Percentiles rank a stretch among this genome's conserved stretches.
phyloP scores from a whole-genome alignment of 1,139 yeast genomes.

The Wickerhamomyces sp. region DNA sequence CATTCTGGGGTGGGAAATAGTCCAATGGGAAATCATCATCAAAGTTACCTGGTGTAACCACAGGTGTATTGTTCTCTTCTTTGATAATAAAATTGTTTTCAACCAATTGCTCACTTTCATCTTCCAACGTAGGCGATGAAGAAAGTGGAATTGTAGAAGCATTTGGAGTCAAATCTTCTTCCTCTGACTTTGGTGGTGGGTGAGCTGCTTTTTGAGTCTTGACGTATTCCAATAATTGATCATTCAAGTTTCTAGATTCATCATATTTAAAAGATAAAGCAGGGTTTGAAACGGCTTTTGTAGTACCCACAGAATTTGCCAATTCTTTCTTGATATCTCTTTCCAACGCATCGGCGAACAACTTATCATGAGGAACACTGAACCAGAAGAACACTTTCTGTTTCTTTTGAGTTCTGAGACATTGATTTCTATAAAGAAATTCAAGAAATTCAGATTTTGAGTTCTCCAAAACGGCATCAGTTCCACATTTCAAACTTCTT shows the following conservation, averaged over 20 bases:
- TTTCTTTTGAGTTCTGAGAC: conserved; percentile 91
- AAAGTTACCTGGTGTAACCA: conserved; percentile 23
- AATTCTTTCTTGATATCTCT: conserved; percentile 83
- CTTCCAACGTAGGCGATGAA: conserved; percentile 1
- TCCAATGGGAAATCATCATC: conserved; percentile 71
- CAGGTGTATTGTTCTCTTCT: conserved; percentile 17
- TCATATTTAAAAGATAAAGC: conserved; percentile 57
- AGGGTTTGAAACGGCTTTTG: conserved; percentile 55
- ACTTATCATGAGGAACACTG: conserved; percentile 88
- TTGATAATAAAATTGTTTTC: conserved; percentile 17
- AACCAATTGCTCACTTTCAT: background rate
- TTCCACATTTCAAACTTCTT: conserved; percentile 79
- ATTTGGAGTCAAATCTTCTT: too few relatives aligned
- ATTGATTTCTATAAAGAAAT: conserved; percentile 78
- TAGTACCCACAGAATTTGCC: conserved; percentile 51
- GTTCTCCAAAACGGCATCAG: conserved; percentile 82
- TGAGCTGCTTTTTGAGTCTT: conserved; percentile 27
- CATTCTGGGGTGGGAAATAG: conserved; percentile 39
- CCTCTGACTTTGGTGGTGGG: too few relatives aligned
- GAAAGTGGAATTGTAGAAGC: conserved; percentile 1
- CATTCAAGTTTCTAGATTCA: conserved; percentile 36
- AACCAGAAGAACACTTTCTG: conserved; percentile 98
- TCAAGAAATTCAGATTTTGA: conserved; percentile 86
- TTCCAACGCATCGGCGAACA: conserved; percentile 91
- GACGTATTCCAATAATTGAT: conserved; percentile 45